These are phyloP conservation scores for Oxalis stricta DNA, from an alignment of 441 rosid species.

Conservation along the genomic window DNA sequence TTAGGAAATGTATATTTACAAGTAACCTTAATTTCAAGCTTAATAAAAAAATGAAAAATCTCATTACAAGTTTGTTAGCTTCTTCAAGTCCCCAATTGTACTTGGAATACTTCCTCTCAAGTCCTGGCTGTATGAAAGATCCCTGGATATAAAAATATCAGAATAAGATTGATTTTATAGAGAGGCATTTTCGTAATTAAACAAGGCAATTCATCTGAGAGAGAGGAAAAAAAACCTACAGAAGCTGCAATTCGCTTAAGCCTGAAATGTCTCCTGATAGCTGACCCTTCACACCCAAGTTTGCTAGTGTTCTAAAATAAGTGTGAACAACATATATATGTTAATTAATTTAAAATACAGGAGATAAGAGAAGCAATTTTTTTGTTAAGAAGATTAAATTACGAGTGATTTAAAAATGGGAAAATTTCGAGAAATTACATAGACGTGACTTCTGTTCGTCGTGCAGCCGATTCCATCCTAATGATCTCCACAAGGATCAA, in stretches of 20 bases:
- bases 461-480: constrained; percentile 71
- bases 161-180: too few species aligned
- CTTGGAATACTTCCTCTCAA: constrained; percentile 52
- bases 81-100: constrained; percentile 44
- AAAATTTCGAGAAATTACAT: constrained; percentile 30
- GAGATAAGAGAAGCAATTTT: neutral
- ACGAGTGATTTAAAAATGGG: constrained; percentile 4
- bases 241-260: constrained; percentile 39
- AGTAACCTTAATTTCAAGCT: neutral
- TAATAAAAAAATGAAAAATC: neutral
- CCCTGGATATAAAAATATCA: constrained; percentile 25
- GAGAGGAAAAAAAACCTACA: constrained; percentile 34
- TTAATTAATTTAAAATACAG: neutral
- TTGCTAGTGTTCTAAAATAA: constrained; percentile 40
- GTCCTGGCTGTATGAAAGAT: constrained; percentile 49
- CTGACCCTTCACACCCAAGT: constrained; percentile 36
- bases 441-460: constrained; percentile 32
- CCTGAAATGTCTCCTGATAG: constrained; percentile 37
- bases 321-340: too few species aligned
- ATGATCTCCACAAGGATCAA: constrained; percentile 58
- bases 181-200: neutral
- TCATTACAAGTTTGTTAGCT: constrained; percentile 63
- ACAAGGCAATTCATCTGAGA: neutral
- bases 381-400: too few species aligned
- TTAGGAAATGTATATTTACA: neutral